Evolutionary conservation across 2,329 filamentous ascomycete species (phyloP), one percentile per base, ranked within the genome.

Genomic region (Arthrobotrys entomopaga): DNA sequence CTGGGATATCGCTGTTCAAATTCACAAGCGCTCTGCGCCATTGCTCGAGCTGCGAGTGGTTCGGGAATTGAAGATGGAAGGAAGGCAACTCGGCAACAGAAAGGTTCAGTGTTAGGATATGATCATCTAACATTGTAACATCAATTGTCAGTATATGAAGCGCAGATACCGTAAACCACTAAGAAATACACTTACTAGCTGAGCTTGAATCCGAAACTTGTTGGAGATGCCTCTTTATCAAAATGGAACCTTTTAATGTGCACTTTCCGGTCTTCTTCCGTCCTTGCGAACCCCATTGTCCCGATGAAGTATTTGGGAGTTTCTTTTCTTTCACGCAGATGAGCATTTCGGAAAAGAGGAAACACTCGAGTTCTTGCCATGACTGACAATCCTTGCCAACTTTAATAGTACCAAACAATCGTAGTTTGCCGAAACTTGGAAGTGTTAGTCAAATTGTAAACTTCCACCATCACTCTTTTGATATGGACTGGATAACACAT

Each of bases 321-420:
- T 93, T 97, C 86, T 97, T 98, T 83, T 98, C 95, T 82, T 98
- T 99, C 75, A 99, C 93, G 80, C 95, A 99, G 77, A 99, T 99
- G 79, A 99, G 90, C 95, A 99, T 99, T 83, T 99, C 95, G 3
- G 91, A 92, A 80, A 99, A 99, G 29, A 99, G 86, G 81, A 92
- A 99, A 81, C 95, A 99, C 81, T 99, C 93, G 65, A 99, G 83
- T 81, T 98, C 95, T 83, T 99, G 95, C 95, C 95, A 99, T 5
- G 93, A 93, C 77, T 94, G 86, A 77, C 93, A 93, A 82, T 99
- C 95, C 82, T 99, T 99, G 78, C 95, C 95, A 20, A 99, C 95
- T 61, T 92, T 89, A 67, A 99, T 88, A 1, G 90, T 93, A 26
- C 93, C 94, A 79, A 97, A 93, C 34, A 98, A 84, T 34, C 93